Evolutionary conservation across 2,329 filamentous ascomycete species (phyloP).

Genomic region (Paraconiothyrium sp.): DNA sequence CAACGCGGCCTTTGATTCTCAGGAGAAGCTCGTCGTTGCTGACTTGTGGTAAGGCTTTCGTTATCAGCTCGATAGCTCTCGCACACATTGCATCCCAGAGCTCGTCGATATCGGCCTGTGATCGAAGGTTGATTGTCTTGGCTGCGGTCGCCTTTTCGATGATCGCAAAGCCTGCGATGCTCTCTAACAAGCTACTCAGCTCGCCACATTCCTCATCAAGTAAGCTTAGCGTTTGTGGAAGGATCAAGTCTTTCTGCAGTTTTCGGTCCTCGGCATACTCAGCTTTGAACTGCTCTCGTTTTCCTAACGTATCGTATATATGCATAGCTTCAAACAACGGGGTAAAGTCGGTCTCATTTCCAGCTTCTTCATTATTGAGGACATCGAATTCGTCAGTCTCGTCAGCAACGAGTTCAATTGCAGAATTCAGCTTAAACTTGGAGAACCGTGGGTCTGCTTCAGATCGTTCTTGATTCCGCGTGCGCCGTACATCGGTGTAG

Average conservation of each 20-base stretch:
- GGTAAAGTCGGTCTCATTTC: constrained; percentile 92
- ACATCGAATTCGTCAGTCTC: constrained; percentile 96
- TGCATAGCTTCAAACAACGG: constrained; percentile 95
- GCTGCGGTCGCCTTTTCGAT: constrained; percentile 95
- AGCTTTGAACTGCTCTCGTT: constrained; percentile 87
- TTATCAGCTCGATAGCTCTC: constrained; percentile 81
- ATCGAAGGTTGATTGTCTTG: constrained; percentile 80
- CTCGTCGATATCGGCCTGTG: constrained; percentile 92
- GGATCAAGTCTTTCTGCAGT: constrained; percentile 88
- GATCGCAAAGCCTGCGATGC: constrained; percentile 95
- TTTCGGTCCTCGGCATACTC: constrained; percentile 93
- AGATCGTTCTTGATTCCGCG: constrained; percentile 82
- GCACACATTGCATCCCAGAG: constrained; percentile 99
- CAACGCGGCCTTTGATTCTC: constrained; percentile 94
- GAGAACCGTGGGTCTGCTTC: constrained; percentile 78
- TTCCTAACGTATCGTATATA: constrained; percentile 93
- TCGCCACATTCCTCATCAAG: constrained; percentile 84
- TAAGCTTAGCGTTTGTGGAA: constrained; percentile 79
- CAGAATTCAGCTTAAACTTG: constrained; percentile 92
- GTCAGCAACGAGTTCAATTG: constrained; percentile 93
- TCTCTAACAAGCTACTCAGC: constrained; percentile 89
- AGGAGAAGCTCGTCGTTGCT: constrained; percentile 87
- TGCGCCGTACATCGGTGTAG: constrained; percentile 87
- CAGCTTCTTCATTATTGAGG: constrained; percentile 81
- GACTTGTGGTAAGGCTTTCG: constrained; percentile 79